Percentiles rank a stretch among this genome's conserved stretches.
These are phyloP conservation scores for Flaveria brownii DNA, from an alignment of 129 eudicot species.

Conservation along the genomic window DNA sequence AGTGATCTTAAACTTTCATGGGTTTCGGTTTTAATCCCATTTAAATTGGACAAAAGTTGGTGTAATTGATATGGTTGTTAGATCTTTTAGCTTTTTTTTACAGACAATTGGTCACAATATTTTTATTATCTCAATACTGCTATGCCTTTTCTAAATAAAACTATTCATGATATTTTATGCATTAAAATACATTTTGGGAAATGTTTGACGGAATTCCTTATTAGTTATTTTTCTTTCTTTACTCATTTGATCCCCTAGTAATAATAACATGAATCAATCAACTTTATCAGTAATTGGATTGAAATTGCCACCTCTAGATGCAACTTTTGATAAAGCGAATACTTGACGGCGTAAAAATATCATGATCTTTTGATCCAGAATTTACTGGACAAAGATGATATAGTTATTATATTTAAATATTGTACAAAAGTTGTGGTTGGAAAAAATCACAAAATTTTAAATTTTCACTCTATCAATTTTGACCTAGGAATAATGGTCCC, in stretches of 20 bases:
- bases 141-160: background rate
- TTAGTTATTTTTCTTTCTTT: background rate
- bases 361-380: background rate
- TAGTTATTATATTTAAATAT: background rate
- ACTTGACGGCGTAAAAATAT: background rate
- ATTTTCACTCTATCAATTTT: background rate
- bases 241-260: background rate
- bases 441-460: too few relatives aligned
- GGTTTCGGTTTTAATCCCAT: background rate
- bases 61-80: background rate
- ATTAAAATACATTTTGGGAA: background rate
- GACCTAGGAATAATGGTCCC: background rate
- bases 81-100: background rate
- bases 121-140: background rate
- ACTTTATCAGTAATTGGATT: background rate
- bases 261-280: background rate
- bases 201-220: background rate
- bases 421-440: background rate
- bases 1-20: background rate
- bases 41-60: background rate
- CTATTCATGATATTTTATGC: background rate
- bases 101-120: background rate
- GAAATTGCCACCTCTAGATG: background rate
- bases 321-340: background rate
- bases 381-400: background rate